Evolutionary conservation across 2,329 filamentous ascomycete genomes (phyloP).

Genomic region (Tolypocladium album): DNA sequence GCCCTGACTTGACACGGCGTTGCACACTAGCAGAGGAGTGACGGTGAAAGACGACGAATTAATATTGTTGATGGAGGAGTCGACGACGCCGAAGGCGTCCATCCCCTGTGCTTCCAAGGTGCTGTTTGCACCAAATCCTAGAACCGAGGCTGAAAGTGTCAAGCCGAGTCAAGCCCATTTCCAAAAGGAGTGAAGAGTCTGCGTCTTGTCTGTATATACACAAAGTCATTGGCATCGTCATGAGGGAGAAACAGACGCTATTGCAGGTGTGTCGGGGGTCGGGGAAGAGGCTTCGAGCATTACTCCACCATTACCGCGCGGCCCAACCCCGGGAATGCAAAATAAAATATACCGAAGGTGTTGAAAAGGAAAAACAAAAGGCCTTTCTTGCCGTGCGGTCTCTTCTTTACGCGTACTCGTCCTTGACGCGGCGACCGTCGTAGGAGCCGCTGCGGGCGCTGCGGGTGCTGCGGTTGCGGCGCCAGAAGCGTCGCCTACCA

Average conservation of each 20-base stretch:
- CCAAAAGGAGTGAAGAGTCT: background rate
- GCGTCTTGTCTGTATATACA: background rate
- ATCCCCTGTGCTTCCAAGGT: background rate
- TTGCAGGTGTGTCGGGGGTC: background rate
- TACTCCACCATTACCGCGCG: background rate
- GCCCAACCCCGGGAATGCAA: background rate
- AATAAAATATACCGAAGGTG: background rate
- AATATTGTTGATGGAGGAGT: background rate
- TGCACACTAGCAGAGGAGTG: background rate
- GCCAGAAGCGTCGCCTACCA: conserved; percentile 12
- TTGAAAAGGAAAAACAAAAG: too few species aligned
- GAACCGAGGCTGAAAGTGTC: background rate
- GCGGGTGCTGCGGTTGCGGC: conserved; percentile 22
- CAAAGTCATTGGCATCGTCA: background rate
- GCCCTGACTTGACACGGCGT: background rate
- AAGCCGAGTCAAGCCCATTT: background rate
- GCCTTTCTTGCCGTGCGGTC: background rate
- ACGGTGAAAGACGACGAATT: background rate
- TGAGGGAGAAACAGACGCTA: background rate
- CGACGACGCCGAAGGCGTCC: background rate
- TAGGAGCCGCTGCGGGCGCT: conserved; percentile 27
- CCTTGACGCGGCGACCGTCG: conserved; percentile 52
- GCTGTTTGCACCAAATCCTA: background rate
- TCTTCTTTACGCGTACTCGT: conserved; percentile 48
- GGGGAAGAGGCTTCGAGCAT: background rate